Evolutionary conservation across 1,284 basidiomycete species (phyloP).

Genomic region (Boletellus deceptivus): DNA sequence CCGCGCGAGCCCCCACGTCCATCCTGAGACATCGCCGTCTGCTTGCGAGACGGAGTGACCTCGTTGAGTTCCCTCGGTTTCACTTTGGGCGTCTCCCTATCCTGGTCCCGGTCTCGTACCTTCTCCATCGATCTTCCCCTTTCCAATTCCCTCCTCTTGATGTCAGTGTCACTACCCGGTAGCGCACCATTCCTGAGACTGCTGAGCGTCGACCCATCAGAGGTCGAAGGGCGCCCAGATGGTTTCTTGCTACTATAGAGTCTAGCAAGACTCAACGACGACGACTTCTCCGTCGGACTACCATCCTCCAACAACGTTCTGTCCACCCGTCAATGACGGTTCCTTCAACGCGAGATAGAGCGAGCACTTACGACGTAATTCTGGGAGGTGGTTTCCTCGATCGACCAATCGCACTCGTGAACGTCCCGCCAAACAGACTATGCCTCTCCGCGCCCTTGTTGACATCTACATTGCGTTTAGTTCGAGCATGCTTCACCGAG

Average conservation of each 20-base stretch:
- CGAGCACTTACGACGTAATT: slow-evolving; percentile 50
- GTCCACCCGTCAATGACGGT: neutral
- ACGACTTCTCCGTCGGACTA: slow-evolving; percentile 33
- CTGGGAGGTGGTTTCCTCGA: slow-evolving; percentile 78
- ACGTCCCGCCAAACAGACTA: slow-evolving; percentile 73
- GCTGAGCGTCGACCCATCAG: slow-evolving; percentile 28
- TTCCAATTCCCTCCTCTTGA: slow-evolving; percentile 21
- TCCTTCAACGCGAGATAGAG: slow-evolving; percentile 1
- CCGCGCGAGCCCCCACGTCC: slow-evolving; percentile 19
- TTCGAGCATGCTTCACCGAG: slow-evolving; percentile 42
- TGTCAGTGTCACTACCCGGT: slow-evolving; percentile 5
- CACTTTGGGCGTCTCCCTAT: slow-evolving; percentile 19
- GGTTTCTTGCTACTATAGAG: slow-evolving; percentile 44
- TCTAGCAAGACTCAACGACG: slow-evolving; percentile 50
- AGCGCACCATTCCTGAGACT: slow-evolving; percentile 15
- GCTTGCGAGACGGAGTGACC: slow-evolving; percentile 46
- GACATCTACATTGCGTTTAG: slow-evolving; percentile 53
- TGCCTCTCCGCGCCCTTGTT: slow-evolving; percentile 56
- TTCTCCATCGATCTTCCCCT: slow-evolving; percentile 27
- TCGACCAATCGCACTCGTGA: slow-evolving; percentile 58
- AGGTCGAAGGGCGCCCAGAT: slow-evolving; percentile 37
- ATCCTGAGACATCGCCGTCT: slow-evolving; percentile 42
- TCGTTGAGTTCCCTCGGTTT: slow-evolving; percentile 18
- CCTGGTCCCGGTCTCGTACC: slow-evolving; percentile 11
- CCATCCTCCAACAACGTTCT: slow-evolving; percentile 30